A percentile compares a stretch with the other conserved stretches of the same genome.
These are phyloP conservation scores for Artemisia annua DNA, from an alignment of 129 eudicot species.

Conservation along the genomic window DNA sequence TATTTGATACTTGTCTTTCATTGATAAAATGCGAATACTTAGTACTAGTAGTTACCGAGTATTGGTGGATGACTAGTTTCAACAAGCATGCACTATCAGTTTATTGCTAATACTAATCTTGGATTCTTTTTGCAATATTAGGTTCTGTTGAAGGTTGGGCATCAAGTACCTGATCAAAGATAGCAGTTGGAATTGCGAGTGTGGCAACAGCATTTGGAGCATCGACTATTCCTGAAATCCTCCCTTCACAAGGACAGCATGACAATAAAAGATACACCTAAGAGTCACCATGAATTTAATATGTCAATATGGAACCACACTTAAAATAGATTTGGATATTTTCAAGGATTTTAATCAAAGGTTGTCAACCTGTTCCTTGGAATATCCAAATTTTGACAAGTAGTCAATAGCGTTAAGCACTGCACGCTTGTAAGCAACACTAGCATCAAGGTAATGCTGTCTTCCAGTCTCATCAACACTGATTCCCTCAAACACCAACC, in stretches of 20 bases:
- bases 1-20: background rate
- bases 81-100: too few species aligned
- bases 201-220: conserved; percentile 97
- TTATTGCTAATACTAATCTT: background rate
- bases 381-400: conserved; percentile 80
- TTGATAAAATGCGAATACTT: background rate
- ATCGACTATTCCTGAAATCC: conserved; percentile 97
- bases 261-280: conserved; percentile 91
- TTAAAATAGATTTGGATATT: background rate
- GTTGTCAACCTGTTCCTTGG: conserved; percentile 81
- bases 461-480: conserved; percentile 95
- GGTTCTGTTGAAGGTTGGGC: background rate
- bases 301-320: background rate
- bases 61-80: too few species aligned
- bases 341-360: background rate
- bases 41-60: too few species aligned
- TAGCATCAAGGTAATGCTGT: conserved; percentile 97
- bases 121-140: background rate
- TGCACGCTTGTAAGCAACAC: conserved; percentile 95
- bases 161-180: conserved; percentile 84
- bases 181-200: conserved; percentile 88
- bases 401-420: conserved; percentile 97
- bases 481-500: conserved; percentile 97
- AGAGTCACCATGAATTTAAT: conserved; percentile 13
- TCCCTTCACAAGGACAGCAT: conserved; percentile 99